Evolutionary conservation across 106 monocot genomes (phyloP).

Genomic region (Dendrobium catenatum): DNA sequence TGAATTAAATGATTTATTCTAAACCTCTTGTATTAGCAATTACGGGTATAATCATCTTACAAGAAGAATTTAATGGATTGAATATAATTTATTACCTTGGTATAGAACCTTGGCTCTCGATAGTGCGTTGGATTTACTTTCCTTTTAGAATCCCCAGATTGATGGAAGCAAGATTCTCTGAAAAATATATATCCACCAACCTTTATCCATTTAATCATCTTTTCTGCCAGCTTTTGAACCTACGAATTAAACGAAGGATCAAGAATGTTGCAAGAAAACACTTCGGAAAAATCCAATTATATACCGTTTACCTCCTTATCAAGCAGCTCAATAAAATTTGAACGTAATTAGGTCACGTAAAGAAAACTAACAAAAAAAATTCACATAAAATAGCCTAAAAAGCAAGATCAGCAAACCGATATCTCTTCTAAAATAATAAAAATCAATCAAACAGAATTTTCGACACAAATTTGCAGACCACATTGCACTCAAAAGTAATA

Average conservation of each 20-base stretch:
- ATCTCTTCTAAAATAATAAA: neutral
- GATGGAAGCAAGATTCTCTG: constrained; percentile 99
- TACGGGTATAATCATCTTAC: neutral
- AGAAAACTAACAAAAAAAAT: neutral
- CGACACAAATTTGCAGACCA: neutral
- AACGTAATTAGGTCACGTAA: neutral
- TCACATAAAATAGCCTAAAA: neutral
- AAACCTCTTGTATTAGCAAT: neutral
- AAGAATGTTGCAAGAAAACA: neutral
- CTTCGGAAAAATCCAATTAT: neutral
- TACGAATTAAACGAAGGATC: constrained; percentile 8
- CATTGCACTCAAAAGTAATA: neutral
- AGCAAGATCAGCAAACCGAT: neutral
- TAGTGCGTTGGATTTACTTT: constrained; percentile 94
- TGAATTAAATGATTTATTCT: neutral
- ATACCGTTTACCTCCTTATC: neutral
- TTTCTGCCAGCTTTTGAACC: constrained; percentile 72
- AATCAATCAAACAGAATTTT: neutral
- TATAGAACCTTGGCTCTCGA: constrained; percentile 93
- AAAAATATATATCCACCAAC: constrained; percentile 92
- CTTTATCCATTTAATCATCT: constrained; percentile 91
- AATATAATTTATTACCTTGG: constrained; percentile 45
- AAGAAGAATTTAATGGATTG: neutral
- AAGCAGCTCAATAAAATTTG: neutral
- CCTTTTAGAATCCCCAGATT: constrained; percentile 96